These are phyloP conservation scores for Ophiorrhiza pumila DNA, from an alignment of 257 asterid genomes.

Conservation along the genomic window DNA sequence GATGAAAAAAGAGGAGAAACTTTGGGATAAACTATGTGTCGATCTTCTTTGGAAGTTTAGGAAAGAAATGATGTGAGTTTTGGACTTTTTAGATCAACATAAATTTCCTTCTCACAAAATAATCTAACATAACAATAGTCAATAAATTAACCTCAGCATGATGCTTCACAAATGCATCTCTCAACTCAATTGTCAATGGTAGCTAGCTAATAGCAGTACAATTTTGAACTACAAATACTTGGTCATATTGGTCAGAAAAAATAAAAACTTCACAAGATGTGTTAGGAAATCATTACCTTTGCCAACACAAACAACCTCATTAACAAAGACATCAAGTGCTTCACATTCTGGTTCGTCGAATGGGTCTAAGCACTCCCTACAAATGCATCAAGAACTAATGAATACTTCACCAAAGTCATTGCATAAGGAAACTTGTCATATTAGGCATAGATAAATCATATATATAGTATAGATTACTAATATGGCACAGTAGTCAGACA, in stretches of 20 bases:
- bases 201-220: no score
- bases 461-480: neutral
- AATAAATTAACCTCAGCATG: no score
- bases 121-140: no score
- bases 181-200: no score
- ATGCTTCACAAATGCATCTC: no score
- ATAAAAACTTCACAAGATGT: neutral
- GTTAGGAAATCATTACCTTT: conserved; percentile 42
- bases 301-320: conserved; percentile 73
- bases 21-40: no score
- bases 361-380: conserved; percentile 87
- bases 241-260: neutral
- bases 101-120: no score
- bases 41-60: no score
- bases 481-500: neutral
- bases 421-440: no score
- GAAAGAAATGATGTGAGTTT: no score
- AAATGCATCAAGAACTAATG: conserved; percentile 3
- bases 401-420: neutral
- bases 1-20: neutral
- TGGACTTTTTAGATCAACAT: no score
- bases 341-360: conserved; percentile 91
- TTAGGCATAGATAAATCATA: neutral
- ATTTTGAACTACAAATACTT: neutral
- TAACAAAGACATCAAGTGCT: conserved; percentile 79